These are phyloP conservation scores for Talaromyces sp. DNA, from an alignment of 2,329 filamentous ascomycete genomes.

Conservation along the genomic window DNA sequence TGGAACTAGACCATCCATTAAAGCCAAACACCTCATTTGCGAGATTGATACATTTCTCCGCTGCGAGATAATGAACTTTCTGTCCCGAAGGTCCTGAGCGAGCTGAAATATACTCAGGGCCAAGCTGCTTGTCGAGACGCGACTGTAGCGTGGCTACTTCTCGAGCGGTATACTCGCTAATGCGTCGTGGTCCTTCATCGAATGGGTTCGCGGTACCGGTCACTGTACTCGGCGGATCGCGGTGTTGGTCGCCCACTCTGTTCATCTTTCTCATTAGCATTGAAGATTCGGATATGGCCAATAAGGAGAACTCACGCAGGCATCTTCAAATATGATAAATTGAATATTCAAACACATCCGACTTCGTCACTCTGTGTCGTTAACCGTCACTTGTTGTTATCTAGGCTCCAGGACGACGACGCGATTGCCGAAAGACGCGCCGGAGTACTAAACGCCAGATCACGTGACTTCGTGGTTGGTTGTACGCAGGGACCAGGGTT, in stretches of 20 bases:
- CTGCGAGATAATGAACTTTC: conserved; percentile 90
- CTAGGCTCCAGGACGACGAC: conserved; percentile 1
- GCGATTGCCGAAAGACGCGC: conserved; percentile 20
- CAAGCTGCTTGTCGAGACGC: conserved; percentile 85
- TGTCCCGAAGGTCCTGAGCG: conserved; percentile 75
- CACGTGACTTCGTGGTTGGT: conserved; percentile 10
- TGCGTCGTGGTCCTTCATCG: conserved; percentile 61
- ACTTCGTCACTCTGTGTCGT: not conserved
- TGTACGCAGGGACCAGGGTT: conserved; percentile 1
- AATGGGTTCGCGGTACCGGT: conserved; percentile 65
- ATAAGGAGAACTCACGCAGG: conserved; percentile 39
- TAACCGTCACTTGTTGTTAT: not conserved
- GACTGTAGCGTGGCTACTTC: conserved; percentile 85
- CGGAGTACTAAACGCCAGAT: conserved; percentile 16
- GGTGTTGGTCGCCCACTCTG: conserved; percentile 67
- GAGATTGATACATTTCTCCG: conserved; percentile 91
- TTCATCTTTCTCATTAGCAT: conserved; percentile 11
- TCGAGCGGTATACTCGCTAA: conserved; percentile 78
- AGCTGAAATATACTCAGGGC: conserved; percentile 90
- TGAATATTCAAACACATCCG: not conserved
- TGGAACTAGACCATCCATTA: conserved; percentile 96
- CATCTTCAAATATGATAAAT: conserved; percentile 30
- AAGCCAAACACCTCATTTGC: conserved; percentile 96
- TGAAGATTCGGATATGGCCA: not conserved
- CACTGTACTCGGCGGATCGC: conserved; percentile 29